These are phyloP conservation scores for Ophiostoma sp. DNA, from an alignment of 2,329 filamentous ascomycete genomes.

Conservation along the genomic window DNA sequence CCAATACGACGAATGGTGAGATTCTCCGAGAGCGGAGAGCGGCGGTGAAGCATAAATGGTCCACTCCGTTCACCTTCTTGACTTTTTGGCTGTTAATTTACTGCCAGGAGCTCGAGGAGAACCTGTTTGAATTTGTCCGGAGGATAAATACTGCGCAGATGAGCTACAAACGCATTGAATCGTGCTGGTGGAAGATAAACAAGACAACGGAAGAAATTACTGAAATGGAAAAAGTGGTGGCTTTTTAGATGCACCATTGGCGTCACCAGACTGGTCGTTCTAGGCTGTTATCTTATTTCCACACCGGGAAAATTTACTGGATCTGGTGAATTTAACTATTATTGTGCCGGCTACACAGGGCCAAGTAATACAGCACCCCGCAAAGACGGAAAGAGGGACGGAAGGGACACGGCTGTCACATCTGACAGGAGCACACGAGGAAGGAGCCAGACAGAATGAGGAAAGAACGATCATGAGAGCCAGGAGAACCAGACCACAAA, in stretches of 20 bases:
- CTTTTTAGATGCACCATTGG: not conserved
- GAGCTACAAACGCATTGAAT: not conserved
- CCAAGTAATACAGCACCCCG: not conserved
- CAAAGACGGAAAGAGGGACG: not conserved
- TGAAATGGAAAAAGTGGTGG: not conserved
- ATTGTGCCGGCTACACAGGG: not conserved
- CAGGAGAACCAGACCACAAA: not conserved
- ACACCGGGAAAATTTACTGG: slow-evolving; percentile 10
- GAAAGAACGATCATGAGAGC: not conserved
- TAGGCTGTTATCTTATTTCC: not conserved
- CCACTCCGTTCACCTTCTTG: not conserved
- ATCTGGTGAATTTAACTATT: not conserved
- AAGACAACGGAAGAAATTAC: slow-evolving; percentile 6
- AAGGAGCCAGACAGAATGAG: not conserved
- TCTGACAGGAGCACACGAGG: not conserved
- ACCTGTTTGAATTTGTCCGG: not conserved
- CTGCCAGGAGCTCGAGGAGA: not conserved
- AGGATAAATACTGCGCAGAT: not conserved
- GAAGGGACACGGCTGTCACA: not conserved
- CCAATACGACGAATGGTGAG: not conserved
- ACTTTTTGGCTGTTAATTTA: not conserved
- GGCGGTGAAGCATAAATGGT: not conserved
- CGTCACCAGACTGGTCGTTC: not conserved
- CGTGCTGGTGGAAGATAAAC: not conserved
- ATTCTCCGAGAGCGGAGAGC: slow-evolving; percentile 2